Evolutionary conservation across 257 asterid species (phyloP), one percentile per base, ranked within the genome.

Genomic region (Solanum pinnatisectum): DNA sequence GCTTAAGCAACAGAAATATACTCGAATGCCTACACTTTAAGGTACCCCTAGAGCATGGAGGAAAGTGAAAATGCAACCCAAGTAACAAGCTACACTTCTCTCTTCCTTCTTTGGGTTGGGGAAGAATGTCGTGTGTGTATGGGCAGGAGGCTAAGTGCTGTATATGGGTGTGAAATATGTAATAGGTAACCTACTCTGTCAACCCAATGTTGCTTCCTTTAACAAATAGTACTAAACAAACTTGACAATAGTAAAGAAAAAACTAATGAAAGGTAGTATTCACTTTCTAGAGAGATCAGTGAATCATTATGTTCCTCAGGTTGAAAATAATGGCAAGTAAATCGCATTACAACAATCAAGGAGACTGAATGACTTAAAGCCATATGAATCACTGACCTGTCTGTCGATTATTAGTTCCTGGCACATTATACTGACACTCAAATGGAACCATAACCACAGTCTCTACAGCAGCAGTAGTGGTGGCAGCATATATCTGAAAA

Each of bases 351-450:
- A 46, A 49, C 70, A 82, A 49, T 81, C 68, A 49, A 82, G 8
- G 33, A 30, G 32, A 82, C 22, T 11, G 44, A 32, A 67, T 20
- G 40, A 82, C 44, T 18, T 32, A 40, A 88, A 71, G 85, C 63
- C 73, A 74, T 16, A 56, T 52, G 85, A 92, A 46, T 87, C 46
- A 72, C 88, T 91, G 78, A 95, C 99, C 98, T 94, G 92, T 90
- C 85, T 93, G 90, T 63, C 88, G 92, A 86, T 93, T 94, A 89
- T 90, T 89, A 87, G 90, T 92, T 88, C 92, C 95, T 14, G 95
- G 92, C 73, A 93, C 90, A 70, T 91, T 93, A 89, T 93, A 94
- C 90, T 77, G 94, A 91, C 92, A 92, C 89, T 89, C 91, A 6
- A 90, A 88, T 71, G 91, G 88, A 84, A 90, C 92, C 65, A 35